Conservation (phyloP, 2,329 filamentous ascomycete species). For the Paracamarosporium sp. region DNA sequence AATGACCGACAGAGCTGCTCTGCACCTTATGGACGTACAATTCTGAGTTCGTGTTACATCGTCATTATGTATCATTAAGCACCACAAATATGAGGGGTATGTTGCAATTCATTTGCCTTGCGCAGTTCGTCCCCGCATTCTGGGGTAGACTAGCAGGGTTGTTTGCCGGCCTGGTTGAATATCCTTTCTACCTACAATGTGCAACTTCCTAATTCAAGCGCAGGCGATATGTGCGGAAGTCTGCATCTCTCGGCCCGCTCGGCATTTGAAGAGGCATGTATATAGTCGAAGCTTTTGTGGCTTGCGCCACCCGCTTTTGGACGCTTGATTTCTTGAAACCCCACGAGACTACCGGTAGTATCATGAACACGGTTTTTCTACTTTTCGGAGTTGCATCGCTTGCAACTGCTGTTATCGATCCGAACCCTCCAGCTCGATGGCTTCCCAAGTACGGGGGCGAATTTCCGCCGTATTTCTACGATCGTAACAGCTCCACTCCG, state of each 20-base stretch:
- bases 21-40: neutral
- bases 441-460: neutral
- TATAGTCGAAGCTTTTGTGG: slow-evolving; percentile 9
- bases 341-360: neutral
- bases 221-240: neutral
- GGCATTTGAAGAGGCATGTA: neutral
- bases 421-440: slow-evolving; percentile 1
- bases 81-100: neutral
- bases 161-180: neutral
- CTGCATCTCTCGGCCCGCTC: neutral
- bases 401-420: slow-evolving; percentile 3
- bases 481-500: neutral
- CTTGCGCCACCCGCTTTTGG: neutral
- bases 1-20: too few species aligned
- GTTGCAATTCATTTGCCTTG: neutral
- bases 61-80: neutral
- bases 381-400: neutral
- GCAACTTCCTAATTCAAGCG: neutral
- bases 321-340: neutral
- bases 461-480: slow-evolving; percentile 7
- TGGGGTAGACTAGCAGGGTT: neutral
- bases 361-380: neutral
- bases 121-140: neutral
- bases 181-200: neutral
- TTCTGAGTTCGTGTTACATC: neutral